Evolutionary conservation across 352 stramenopile species (phyloP).

Genomic region (Pythium sukuiense): DNA sequence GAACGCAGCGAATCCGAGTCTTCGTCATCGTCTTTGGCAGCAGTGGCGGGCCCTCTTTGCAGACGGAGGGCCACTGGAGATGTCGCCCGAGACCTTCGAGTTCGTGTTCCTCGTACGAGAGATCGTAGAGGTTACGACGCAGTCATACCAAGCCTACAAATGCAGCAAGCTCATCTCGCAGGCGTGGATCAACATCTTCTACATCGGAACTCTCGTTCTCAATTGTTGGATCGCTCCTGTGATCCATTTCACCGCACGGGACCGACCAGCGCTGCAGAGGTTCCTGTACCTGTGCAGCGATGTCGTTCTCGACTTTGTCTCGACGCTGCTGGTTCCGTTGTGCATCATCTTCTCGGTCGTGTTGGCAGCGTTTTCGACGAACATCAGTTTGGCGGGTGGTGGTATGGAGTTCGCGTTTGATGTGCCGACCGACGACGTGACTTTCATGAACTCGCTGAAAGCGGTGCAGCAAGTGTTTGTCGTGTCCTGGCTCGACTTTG

Average conservation of each 20-base stretch:
- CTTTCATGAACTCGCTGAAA: conserved; percentile 21
- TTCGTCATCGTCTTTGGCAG: too few species aligned
- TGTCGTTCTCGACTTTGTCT: conserved; percentile 21
- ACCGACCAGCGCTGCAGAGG: conserved; percentile 9
- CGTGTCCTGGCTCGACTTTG: conserved; percentile 24
- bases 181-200: conserved; percentile 25
- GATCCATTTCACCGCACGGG: conserved; percentile 8
- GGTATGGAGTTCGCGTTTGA: conserved; percentile 26
- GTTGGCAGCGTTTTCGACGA: conserved; percentile 1
- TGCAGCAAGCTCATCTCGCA: conserved; percentile 16
- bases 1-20: too few species aligned
- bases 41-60: background rate
- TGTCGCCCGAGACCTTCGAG: conserved; percentile 9
- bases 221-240: conserved; percentile 29
- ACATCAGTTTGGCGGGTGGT: background rate
- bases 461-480: conserved; percentile 25
- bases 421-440: conserved; percentile 19
- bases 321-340: conserved; percentile 19
- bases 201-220: conserved; percentile 9
- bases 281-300: conserved; percentile 29
- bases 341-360: conserved; percentile 21
- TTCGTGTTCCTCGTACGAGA: conserved; percentile 20
- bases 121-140: conserved; percentile 17
- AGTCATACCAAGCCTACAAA: conserved; percentile 30
- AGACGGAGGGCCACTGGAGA: background rate